Evolutionary conservation across 148 eudicot species (phyloP).

Genomic region (Spergularia marina): DNA sequence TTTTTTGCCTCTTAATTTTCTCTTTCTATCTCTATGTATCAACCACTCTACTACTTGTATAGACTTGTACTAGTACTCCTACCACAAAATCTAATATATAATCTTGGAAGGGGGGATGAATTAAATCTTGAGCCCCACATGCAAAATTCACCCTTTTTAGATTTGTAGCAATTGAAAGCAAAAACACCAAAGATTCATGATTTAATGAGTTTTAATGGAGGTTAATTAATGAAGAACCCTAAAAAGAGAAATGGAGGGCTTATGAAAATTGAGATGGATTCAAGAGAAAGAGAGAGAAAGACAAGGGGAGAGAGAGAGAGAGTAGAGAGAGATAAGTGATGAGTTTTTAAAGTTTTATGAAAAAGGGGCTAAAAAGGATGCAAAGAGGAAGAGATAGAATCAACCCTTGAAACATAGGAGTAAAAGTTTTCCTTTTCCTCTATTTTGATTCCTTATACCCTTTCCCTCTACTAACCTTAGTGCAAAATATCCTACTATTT

Average conservation of each 20-base stretch:
- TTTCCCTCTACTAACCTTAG: slow-evolving; percentile 21
- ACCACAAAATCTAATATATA: slow-evolving; percentile 25
- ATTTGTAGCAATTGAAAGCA: slow-evolving; percentile 9
- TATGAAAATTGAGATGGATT: slow-evolving; percentile 4
- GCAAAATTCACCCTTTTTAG: slow-evolving; percentile 31
- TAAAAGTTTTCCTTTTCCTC: background rate
- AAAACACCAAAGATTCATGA: slow-evolving; percentile 13
- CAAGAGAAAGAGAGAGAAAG: background rate
- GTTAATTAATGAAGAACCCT: slow-evolving; percentile 26
- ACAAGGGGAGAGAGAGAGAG: background rate
- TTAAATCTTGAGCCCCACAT: slow-evolving; percentile 33
- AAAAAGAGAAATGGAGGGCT: background rate
- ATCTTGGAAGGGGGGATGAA: slow-evolving; percentile 15
- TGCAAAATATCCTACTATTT: too few relatives aligned
- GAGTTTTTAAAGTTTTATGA: slow-evolving; percentile 9
- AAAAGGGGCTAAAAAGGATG: slow-evolving; percentile 6
- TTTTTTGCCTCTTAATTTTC: background rate
- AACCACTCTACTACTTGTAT: background rate
- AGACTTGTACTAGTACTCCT: slow-evolving; percentile 8
- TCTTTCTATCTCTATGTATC: slow-evolving; percentile 2
- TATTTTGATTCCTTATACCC: background rate
- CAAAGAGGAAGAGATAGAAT: slow-evolving; percentile 5
- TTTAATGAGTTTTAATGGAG: slow-evolving; percentile 11
- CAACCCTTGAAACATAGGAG: slow-evolving; percentile 7
- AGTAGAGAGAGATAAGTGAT: slow-evolving; percentile 1